These are phyloP conservation scores for Sporothrix pseudoabietina DNA, from an alignment of 2,329 filamentous ascomycete genomes.

Conservation along the genomic window DNA sequence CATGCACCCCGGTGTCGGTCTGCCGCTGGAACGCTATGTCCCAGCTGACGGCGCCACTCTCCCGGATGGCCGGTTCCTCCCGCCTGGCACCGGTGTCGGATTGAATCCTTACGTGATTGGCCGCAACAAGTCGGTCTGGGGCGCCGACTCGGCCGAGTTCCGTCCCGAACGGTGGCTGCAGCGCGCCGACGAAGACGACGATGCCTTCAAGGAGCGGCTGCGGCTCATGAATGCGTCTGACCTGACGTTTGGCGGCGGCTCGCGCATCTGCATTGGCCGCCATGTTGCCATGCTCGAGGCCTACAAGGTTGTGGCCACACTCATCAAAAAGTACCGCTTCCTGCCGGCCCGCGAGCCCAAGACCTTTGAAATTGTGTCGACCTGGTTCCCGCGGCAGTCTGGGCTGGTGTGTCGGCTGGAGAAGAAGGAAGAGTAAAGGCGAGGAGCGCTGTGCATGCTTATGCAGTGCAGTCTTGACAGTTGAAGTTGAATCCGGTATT, in stretches of 20 bases:
- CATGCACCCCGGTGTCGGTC: slow-evolving; percentile 42
- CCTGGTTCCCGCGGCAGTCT: slow-evolving; percentile 32
- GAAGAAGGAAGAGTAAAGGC: slow-evolving; percentile 11
- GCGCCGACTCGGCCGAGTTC: neutral
- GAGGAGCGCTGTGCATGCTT: neutral
- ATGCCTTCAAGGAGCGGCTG: neutral
- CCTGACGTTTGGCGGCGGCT: slow-evolving; percentile 46
- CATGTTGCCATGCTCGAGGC: slow-evolving; percentile 43
- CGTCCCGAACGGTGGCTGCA: neutral
- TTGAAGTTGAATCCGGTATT: too few relatives aligned
- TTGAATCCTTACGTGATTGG: neutral
- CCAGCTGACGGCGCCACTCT: neutral
- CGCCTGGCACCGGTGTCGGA: neutral
- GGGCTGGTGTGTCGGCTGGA: slow-evolving; percentile 34
- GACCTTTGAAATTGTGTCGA: slow-evolving; percentile 35
- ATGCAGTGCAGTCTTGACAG: neutral
- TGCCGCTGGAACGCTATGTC: slow-evolving; percentile 17
- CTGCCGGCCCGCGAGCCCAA: slow-evolving; percentile 34
- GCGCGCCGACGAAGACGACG: neutral
- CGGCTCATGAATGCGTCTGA: slow-evolving; percentile 44
- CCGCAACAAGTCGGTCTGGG: neutral
- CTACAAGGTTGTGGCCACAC: slow-evolving; percentile 46
- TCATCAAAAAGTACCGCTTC: slow-evolving; percentile 47
- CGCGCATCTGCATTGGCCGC: slow-evolving; percentile 46
- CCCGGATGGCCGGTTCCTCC: neutral